Conservation (phyloP, 2,329 filamentous ascomycete species). For the Pseudogymnoascus sp. region DNA sequence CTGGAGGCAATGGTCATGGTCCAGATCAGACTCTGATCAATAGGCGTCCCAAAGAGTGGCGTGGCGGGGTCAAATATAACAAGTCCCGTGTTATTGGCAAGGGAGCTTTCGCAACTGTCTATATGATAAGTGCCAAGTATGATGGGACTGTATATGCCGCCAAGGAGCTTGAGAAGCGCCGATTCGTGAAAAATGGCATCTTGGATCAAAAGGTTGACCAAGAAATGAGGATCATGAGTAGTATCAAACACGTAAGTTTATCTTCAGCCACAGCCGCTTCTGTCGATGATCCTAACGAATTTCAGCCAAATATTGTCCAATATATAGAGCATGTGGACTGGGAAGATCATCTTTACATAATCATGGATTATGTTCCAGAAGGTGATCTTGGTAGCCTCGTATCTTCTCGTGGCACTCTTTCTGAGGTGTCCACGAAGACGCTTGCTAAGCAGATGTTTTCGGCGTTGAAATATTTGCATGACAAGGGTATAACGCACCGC, state of each 20-base stretch:
- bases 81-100: constrained; percentile 76
- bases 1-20: neutral
- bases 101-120: constrained; percentile 90
- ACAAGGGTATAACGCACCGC: constrained; percentile 87
- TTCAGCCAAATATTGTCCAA: constrained; percentile 76
- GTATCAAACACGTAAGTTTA: constrained; percentile 67
- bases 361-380: constrained; percentile 85
- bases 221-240: constrained; percentile 93
- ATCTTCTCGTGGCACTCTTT: constrained; percentile 51
- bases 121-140: constrained; percentile 79
- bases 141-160: constrained; percentile 80
- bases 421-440: constrained; percentile 60
- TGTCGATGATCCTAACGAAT: constrained; percentile 19
- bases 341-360: constrained; percentile 78
- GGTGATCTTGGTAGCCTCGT: constrained; percentile 80
- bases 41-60: constrained; percentile 60
- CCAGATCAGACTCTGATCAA: constrained; percentile 14
- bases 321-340: constrained; percentile 87
- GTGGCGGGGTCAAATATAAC: constrained; percentile 78
- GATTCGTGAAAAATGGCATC: constrained; percentile 87
- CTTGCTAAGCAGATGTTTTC: constrained; percentile 73
- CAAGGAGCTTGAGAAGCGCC: constrained; percentile 89
- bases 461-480: constrained; percentile 80
- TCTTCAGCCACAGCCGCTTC: constrained; percentile 63
- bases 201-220: constrained; percentile 90